phyloP scores from a whole-genome alignment of 2,329 filamentous ascomycete genomes.

The Penicillium sp. region DNA sequence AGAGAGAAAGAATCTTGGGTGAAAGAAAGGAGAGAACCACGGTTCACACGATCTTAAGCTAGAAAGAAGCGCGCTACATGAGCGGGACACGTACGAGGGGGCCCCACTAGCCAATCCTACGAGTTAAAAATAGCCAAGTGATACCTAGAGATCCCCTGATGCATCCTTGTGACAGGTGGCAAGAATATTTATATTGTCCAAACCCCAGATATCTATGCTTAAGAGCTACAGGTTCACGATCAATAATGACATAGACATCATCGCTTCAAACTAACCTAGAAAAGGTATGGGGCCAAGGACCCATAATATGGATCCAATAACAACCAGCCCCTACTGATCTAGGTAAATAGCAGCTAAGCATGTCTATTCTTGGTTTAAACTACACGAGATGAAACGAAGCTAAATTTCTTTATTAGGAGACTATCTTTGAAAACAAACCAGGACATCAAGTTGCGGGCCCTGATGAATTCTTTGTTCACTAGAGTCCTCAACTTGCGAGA shows the following conservation, averaged over 20 bases:
- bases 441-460: no score
- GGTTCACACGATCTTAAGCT: neutral
- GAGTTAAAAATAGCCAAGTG: neutral
- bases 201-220: no score
- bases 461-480: neutral
- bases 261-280: no score
- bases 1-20: conserved; percentile 1
- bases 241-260: no score
- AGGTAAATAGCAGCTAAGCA: no score
- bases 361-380: neutral
- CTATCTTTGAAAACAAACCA: neutral
- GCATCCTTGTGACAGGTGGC: neutral
- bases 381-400: neutral
- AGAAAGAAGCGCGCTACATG: neutral
- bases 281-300: no score
- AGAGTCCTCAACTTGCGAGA: neutral
- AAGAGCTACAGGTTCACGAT: no score
- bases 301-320: no score
- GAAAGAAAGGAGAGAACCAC: neutral
- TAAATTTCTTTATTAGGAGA: neutral
- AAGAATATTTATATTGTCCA: no score
- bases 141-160: neutral
- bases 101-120: neutral
- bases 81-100: neutral
- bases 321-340: no score